These are phyloP conservation scores for Tetrapisispora arboricola DNA, from an alignment of 805 yeast genomes.

Conservation along the genomic window DNA sequence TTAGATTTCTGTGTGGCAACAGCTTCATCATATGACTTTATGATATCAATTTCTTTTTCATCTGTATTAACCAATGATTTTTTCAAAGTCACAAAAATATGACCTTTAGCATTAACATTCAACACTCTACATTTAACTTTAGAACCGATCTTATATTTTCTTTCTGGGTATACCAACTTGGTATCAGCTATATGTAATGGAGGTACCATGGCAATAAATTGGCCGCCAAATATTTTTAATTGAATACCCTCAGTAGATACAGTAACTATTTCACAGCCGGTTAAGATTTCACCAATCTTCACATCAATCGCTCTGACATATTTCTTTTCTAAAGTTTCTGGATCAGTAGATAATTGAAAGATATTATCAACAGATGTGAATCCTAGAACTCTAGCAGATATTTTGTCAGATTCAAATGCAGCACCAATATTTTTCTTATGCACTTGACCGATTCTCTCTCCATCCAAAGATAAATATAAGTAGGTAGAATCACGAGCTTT, in stretches of 20 bases:
- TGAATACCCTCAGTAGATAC: constrained; percentile 56
- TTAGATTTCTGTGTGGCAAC: constrained; percentile 32
- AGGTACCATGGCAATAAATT: constrained; percentile 67
- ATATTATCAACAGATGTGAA: constrained; percentile 56
- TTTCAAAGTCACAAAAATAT: constrained; percentile 60
- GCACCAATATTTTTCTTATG: constrained; percentile 63
- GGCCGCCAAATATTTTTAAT: constrained; percentile 50
- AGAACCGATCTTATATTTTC: constrained; percentile 79
- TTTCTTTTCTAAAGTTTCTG: constrained; percentile 49
- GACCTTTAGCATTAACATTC: constrained; percentile 36
- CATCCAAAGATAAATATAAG: constrained; percentile 48
- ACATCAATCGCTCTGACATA: constrained; percentile 64
- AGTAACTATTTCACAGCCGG: constrained; percentile 45
- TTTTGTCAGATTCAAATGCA: constrained; percentile 44
- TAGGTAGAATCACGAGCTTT: constrained; percentile 49
- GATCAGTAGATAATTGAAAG: constrained; percentile 59
- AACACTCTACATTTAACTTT: constrained; percentile 70
- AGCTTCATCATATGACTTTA: constrained; percentile 41
- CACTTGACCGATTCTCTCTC: constrained; percentile 54
- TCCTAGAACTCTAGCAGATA: constrained; percentile 74
- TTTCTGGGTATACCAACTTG: constrained; percentile 78
- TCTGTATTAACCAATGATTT: constrained; percentile 63
- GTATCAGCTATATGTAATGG: constrained; percentile 73
- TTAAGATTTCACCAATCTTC: constrained; percentile 58
- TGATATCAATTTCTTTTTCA: constrained; percentile 24